phyloP scores from a whole-genome alignment of 176 grass and related monocot species.

The Rhynchospora pubera region DNA sequence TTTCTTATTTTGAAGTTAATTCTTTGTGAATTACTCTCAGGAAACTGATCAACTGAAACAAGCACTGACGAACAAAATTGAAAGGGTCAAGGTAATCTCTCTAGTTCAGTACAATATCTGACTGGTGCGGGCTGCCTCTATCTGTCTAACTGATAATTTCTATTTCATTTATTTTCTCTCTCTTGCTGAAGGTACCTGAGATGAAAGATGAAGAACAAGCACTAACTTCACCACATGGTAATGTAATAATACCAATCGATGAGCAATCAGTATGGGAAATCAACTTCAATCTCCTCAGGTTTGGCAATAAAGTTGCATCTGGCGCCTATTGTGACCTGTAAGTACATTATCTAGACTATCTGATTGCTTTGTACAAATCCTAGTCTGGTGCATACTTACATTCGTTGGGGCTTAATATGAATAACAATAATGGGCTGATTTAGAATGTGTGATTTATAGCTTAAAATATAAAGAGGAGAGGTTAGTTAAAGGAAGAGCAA shows the following conservation, averaged over 20 bases:
- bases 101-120: neutral
- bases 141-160: neutral
- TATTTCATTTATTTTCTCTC: neutral
- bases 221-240: constrained; percentile 24
- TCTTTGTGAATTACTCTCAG: neutral
- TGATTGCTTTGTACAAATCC: neutral
- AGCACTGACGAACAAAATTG: neutral
- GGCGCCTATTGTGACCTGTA: constrained; percentile 82
- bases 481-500: neutral
- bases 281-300: constrained; percentile 58
- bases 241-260: constrained; percentile 75
- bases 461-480: neutral
- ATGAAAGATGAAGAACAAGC: constrained; percentile 25
- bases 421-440: neutral
- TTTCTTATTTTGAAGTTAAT: neutral
- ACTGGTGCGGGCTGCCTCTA: neutral
- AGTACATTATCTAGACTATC: constrained; percentile 26
- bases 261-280: constrained; percentile 80
- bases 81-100: neutral
- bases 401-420: neutral
- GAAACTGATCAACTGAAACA: constrained; percentile 6
- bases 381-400: too few species aligned
- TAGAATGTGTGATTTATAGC: neutral
- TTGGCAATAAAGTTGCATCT: constrained; percentile 62
- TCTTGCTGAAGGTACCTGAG: constrained; percentile 1